Percentiles rank a stretch among this genome's conserved stretches.
phyloP scores from a whole-genome alignment of 2,329 filamentous ascomycete species.

The Dothidotthia symphoricarpi region DNA sequence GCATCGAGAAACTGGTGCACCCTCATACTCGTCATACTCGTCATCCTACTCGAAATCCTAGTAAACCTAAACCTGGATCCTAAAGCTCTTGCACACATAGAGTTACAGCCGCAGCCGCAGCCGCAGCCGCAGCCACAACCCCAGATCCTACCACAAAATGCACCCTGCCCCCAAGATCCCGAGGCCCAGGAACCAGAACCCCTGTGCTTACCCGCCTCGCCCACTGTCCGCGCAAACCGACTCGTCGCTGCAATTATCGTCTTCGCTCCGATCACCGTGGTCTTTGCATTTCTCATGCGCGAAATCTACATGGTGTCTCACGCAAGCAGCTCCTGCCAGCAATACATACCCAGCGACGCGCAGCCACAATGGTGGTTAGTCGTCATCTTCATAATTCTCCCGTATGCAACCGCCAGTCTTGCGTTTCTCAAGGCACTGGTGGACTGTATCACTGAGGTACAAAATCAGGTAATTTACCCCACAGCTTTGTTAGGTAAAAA shows the following conservation, averaged over 20 bases:
- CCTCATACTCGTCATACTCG: too few species aligned
- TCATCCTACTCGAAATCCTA: neutral
- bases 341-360: neutral
- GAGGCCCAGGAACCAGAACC: neutral
- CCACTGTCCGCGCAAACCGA: constrained; percentile 11
- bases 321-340: neutral
- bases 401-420: constrained; percentile 10
- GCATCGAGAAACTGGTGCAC: too few species aligned
- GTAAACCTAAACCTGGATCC: neutral
- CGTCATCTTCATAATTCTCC: constrained; percentile 13
- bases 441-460: constrained; percentile 15
- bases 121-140: constrained; percentile 1
- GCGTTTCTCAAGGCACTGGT: constrained; percentile 12
- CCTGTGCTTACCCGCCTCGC: constrained; percentile 1
- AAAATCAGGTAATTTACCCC: too few species aligned
- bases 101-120: constrained; percentile 1
- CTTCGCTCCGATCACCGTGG: constrained; percentile 4
- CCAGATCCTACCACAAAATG: neutral
- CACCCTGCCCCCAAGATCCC: too few species aligned
- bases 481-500: too few species aligned
- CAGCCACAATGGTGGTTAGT: constrained; percentile 11
- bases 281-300: constrained; percentile 14
- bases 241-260: constrained; percentile 11
- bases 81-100: neutral
- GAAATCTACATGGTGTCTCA: constrained; percentile 1